A percentile compares a stretch with the other conserved stretches of the same genome.
Conservation (phyloP, 2,329 filamentous ascomycete genomes). For the Pseudophaeomoniella oleicola region DNA sequence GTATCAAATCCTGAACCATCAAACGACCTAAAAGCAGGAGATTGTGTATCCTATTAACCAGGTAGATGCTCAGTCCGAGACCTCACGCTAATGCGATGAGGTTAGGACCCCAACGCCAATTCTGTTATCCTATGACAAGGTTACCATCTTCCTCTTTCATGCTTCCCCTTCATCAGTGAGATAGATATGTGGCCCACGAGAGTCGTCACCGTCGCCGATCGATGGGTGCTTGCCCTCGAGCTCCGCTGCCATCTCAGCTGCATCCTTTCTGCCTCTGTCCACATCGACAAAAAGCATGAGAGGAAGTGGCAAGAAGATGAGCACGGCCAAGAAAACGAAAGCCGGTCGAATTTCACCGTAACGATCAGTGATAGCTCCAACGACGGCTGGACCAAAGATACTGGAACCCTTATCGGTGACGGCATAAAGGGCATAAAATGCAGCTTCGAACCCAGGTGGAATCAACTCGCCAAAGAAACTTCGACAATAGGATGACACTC, state of each 20-base stretch:
- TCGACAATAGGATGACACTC: conserved; percentile 79
- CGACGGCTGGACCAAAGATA: conserved; percentile 85
- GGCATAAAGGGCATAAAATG: conserved; percentile 91
- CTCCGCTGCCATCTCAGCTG: conserved; percentile 45
- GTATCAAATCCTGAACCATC: no score
- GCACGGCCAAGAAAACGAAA: conserved; percentile 76
- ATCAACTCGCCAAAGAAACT: conserved; percentile 88
- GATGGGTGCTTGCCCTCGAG: conserved; percentile 22
- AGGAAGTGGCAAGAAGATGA: conserved; percentile 75
- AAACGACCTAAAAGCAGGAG: no score
- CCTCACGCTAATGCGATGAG: no score
- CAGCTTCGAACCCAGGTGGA: conserved; percentile 83
- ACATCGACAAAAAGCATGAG: conserved; percentile 77
- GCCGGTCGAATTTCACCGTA: conserved; percentile 70
- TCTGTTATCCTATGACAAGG: no score
- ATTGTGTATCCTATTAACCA: no score
- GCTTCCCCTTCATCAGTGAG: no score
- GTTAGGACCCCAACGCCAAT: no score
- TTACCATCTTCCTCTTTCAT: no score
- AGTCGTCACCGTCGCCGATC: conserved; percentile 6
- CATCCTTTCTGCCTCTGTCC: conserved; percentile 59
- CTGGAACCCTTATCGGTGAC: conserved; percentile 96
- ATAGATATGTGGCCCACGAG: no score
- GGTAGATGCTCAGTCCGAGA: no score
- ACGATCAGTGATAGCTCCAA: conserved; percentile 78